phyloP scores from a whole-genome alignment of 305 asterid species.

The Fraxinus paxiana region DNA sequence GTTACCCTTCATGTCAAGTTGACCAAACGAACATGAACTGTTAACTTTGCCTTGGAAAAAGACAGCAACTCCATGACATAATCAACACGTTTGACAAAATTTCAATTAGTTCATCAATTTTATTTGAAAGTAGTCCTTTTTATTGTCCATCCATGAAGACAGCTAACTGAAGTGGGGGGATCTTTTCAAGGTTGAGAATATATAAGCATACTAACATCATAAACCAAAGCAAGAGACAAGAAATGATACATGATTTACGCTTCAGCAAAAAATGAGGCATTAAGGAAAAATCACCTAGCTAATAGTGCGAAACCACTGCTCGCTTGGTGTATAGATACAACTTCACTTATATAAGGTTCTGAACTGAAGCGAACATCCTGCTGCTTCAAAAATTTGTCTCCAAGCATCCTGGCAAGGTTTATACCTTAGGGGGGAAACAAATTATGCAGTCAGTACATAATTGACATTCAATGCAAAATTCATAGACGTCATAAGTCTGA shows the following conservation, averaged over 20 bases:
- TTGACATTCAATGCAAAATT: constrained; percentile 19
- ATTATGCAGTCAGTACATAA: constrained; percentile 6
- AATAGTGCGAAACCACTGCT: constrained; percentile 62
- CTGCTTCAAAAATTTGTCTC: constrained; percentile 92
- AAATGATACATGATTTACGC: not conserved
- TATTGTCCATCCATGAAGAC: not conserved
- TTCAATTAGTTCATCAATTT: not conserved
- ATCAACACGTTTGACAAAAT: not conserved
- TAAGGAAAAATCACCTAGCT: constrained; percentile 63
- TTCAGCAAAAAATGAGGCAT: constrained; percentile 4
- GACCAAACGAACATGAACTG: not conserved
- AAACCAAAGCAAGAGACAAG: not conserved
- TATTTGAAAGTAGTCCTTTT: not conserved
- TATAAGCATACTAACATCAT: not conserved
- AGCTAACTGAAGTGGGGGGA: not conserved
- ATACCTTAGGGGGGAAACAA: constrained; percentile 48
- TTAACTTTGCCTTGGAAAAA: not conserved
- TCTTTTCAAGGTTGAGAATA: not conserved
- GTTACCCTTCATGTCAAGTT: not conserved
- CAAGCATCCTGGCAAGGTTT: constrained; percentile 94
- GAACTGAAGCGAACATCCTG: constrained; percentile 85
- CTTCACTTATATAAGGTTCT: constrained; percentile 86
- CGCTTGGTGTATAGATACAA: constrained; percentile 44
- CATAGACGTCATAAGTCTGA: constrained; percentile 6
- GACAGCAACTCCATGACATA: not conserved